Base-by-base conservation (phyloP, 805 yeast genomes). In the Candida sanyiensis region DNA sequence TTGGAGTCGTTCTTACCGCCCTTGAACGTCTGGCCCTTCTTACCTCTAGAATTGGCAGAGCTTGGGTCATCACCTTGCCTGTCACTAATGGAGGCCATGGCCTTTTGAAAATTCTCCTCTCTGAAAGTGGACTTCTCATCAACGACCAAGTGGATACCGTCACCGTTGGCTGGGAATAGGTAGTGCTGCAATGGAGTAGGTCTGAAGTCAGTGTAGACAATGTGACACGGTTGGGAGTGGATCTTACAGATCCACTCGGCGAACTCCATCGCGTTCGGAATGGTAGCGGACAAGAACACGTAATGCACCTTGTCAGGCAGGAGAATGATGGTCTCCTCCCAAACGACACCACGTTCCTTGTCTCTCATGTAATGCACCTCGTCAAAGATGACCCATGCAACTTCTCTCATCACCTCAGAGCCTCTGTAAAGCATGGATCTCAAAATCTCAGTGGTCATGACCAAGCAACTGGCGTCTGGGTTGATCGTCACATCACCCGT, bases 311-410 rank as follows among this genome's bases (percentile, higher is more conserved):
- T 89, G 52, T 94, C 97, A 4, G 99, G 99, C 30, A 93, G 70
- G 57, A 93, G 67, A 42, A 93, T 93, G 48, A 93, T 90, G 12
- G 97, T 90, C 63, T 93, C 99, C 65, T 93, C 99, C 99, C 99
- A 93, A 25, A 93, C 98, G 38, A 93, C 99, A 61, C 99, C 99
- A 66, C 99, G 79, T 50, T 88, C 93, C 52, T 87, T 83, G 61
- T 93, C 99, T 66, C 97, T 80, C 94, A 93, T 93, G 63, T 93
- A 93, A 66, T 93, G 99, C 33, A 93, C 96, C 61, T 93, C 99
- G 63, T 93, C 99, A 49, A 93, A 93, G 28, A 93, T 80, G 36
- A 93, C 98, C 96, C 96, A 93, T 0, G 96, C 96, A 29, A 93
- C 97, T 69, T 93, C 99, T 62, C 99, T 75, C 90, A 93, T 89